These are phyloP conservation scores for Kwoniella bestiolae DNA, from an alignment of 768 basidiomycete genomes.

Conservation along the genomic window DNA sequence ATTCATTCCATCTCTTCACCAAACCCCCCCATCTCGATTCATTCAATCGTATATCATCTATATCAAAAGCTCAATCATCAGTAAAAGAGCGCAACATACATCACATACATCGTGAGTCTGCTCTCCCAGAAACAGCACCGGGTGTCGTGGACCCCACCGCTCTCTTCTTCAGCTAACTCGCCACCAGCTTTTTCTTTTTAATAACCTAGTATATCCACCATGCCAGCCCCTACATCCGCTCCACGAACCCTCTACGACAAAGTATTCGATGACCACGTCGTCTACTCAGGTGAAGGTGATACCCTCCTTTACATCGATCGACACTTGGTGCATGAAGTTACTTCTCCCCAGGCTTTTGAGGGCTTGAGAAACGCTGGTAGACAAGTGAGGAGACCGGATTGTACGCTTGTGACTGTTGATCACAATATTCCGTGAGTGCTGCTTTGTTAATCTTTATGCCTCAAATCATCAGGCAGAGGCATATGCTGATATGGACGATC, in stretches of 20 bases:
- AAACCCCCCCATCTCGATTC: conserved; percentile 3
- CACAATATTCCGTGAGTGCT: conserved; percentile 79
- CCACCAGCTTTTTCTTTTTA: conserved; percentile 9
- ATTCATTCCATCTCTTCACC: background rate
- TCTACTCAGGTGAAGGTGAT: conserved; percentile 63
- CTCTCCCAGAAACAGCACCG: too few relatives aligned
- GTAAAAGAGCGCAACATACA: background rate
- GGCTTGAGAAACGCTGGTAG: conserved; percentile 78
- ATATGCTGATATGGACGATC: background rate
- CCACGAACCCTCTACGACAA: conserved; percentile 96
- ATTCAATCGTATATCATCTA: conserved; percentile 13
- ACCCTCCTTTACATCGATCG: conserved; percentile 61
- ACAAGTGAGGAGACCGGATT: conserved; percentile 80
- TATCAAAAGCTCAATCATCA: conserved; percentile 6
- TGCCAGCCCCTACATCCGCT: conserved; percentile 65
- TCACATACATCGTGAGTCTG: conserved; percentile 5
- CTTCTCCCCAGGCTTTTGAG: conserved; percentile 91
- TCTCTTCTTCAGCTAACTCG: conserved; percentile 4
- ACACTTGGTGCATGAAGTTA: conserved; percentile 84
- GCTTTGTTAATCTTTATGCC: background rate
- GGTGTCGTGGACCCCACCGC: too few relatives aligned
- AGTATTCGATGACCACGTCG: conserved; percentile 96
- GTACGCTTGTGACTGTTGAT: conserved; percentile 85
- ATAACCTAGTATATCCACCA: conserved; percentile 46
- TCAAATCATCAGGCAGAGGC: background rate